Base-by-base conservation (phyloP, 345 rosid genomes). In the Pseudoturritis turrita region DNA sequence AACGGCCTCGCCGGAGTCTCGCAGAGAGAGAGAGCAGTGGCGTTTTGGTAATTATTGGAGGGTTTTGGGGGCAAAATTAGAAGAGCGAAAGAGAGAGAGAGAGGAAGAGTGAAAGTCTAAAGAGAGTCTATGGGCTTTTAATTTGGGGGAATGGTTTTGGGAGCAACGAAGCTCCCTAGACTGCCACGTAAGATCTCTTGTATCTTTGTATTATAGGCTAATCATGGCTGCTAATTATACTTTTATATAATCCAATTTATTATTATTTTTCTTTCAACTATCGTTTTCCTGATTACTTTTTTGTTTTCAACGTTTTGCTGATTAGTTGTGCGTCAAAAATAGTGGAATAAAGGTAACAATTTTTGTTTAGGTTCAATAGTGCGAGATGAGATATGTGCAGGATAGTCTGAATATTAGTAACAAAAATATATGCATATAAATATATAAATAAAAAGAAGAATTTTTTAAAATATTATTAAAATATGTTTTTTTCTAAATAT, bases 181-280 rank as follows among this genome's bases (percentile, higher is more conserved):
- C 76, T 87, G 97, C 91, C 97, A 91, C 96, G 97, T 91, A 81
- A 36, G 70, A 22, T 52, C 0, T 50, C 10, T 47, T 58, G 47
- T 58, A 72, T 57, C 74, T 44, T 51, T 65, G 59, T 65, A 69
- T 73, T 66, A 71, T 63, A 67, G 71, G 28, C 69, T 77, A 75
- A 67, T 80, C 81, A 78, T 74, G 50, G 68, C 37, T 73, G 28
- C 69, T 77, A 56, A 46, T 10, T 59, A 39, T 39, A 37, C 28
- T 37, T 10, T 18, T 59, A 65, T 68, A 68, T 68, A 19, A 15
- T 68, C 57, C 56, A 68, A 59, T 61, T 25, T 55, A 36, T 61
- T 9, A 10, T 45, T 28, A 36, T 3, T 2, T 3, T 29, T 14
- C 64, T 49, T 80, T 65, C 15, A 78, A 6, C 17, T 35, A 26